phyloP scores from a whole-genome alignment of 2,329 filamentous ascomycete genomes.

The Fusarium mexicanum region DNA sequence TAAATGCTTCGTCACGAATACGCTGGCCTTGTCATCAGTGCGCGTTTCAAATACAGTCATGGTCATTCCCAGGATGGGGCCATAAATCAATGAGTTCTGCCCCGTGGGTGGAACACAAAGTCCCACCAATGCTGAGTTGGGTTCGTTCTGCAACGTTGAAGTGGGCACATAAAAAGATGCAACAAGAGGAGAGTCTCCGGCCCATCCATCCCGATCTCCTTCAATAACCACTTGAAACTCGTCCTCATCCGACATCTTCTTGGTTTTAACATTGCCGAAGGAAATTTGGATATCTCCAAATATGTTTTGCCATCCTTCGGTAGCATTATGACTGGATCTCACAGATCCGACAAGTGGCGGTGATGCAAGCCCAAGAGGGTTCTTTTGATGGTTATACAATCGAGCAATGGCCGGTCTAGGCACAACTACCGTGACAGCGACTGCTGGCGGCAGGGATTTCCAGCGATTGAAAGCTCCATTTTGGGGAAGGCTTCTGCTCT shows the following conservation, averaged over 20 bases:
- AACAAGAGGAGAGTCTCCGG: slow-evolving; percentile 51
- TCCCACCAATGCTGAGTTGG: slow-evolving; percentile 44
- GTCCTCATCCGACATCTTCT: slow-evolving; percentile 41
- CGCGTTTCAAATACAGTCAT: slow-evolving; percentile 48
- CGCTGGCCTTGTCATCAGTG: slow-evolving; percentile 41
- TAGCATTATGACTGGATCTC: slow-evolving; percentile 34
- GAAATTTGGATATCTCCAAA: slow-evolving; percentile 54
- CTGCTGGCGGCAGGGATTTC: slow-evolving; percentile 48
- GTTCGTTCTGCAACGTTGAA: slow-evolving; percentile 47
- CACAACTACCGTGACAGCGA: slow-evolving; percentile 51
- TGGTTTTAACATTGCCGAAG: slow-evolving; percentile 51
- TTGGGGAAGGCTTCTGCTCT: slow-evolving; percentile 29
- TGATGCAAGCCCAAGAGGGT: slow-evolving; percentile 27
- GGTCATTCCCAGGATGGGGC: slow-evolving; percentile 36
- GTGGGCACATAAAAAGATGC: slow-evolving; percentile 55
- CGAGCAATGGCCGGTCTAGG: slow-evolving; percentile 43
- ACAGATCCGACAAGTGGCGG: slow-evolving; percentile 47
- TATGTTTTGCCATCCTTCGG: slow-evolving; percentile 47
- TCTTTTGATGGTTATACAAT: slow-evolving; percentile 39
- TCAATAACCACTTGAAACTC: slow-evolving; percentile 47
- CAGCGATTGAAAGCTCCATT: slow-evolving; percentile 49
- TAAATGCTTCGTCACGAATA: slow-evolving; percentile 51
- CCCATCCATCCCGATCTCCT: slow-evolving; percentile 50
- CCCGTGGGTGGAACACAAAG: slow-evolving; percentile 45
- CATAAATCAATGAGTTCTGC: slow-evolving; percentile 40